Evolutionary conservation across 495 filamentous ascomycete genomes (phyloP), one percentile per base, ranked within the genome.

Genomic region (Corynascus novoguineensis): DNA sequence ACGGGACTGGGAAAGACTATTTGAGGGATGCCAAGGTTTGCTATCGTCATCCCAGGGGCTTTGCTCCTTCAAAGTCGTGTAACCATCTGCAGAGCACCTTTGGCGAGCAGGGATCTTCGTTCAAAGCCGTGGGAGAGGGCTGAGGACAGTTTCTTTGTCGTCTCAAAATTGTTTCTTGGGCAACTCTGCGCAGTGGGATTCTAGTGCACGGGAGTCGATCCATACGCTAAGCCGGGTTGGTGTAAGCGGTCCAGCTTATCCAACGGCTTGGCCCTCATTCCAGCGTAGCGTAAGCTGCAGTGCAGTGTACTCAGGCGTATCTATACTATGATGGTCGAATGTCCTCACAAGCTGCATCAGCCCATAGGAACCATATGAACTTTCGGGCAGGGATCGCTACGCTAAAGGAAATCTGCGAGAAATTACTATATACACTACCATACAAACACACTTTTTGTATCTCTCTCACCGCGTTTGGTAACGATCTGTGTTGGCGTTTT

Each of bases 71-170:
- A n/a, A n/a, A n/a, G n/a, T n/a, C n/a, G 15, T 1, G 8, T 14
- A 1, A 15, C n/a, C 17, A 14, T 42, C 35, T 53, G 50, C 50
- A 53, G 50, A 27, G 50, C 25, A 42, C 14, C 10, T 41, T 53
- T 53, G 50, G 50, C 50, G 50, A 53, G 37, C 21, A 10, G 17
- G 17, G 28, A 49, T 49, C 46, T 14, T 49, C 48, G 27, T 12
- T 17, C 29, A 19, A n/a, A 10, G 2, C 28, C 7, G 12, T 32
- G 9, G 9, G 22, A 14, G 11, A 25, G 42, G 24, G 41, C n/a
- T 25, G 22, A 45, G 4, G 41, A 10, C 8, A 24, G 42, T n/a
- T 38, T 38, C 5, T 38, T 38, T 38, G 14, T 5, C 5, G 35
- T 38, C n/a, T 38, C 35, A 4, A 3, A n/a, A 3, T n/a, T 15